Conservation (phyloP, 139 green algal species). For the Micractinium conductrix region DNA sequence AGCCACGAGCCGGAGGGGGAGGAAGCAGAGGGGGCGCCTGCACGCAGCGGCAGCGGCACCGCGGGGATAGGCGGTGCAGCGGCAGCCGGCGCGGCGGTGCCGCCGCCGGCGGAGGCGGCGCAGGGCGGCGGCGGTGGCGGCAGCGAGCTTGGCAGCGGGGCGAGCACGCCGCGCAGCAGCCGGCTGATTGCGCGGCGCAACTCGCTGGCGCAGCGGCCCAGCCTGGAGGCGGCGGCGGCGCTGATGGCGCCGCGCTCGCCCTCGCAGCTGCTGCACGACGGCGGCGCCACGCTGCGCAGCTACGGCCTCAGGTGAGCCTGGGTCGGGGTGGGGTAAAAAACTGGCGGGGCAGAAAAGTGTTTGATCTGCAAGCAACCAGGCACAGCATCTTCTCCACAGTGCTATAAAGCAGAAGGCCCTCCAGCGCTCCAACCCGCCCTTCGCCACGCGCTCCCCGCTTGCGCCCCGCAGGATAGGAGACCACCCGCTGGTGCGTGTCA, state of each 20-base stretch:
- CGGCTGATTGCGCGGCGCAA: neutral
- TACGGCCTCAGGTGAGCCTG: conserved; percentile 28
- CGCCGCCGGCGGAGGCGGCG: neutral
- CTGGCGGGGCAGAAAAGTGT: too few relatives aligned
- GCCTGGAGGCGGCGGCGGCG: neutral
- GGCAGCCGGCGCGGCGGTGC: neutral
- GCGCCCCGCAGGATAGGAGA: conserved; percentile 52
- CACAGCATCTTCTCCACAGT: too few relatives aligned
- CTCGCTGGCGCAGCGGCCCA: conserved; percentile 16
- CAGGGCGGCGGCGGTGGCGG: neutral
- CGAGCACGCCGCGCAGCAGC: neutral
- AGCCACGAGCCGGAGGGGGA: conserved; percentile 8
- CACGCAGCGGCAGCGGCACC: neutral
- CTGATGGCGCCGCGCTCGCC: neutral
- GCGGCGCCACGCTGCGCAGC: conserved; percentile 21
- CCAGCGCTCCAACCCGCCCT: neutral
- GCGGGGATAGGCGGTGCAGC: too few relatives aligned
- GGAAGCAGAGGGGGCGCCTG: neutral
- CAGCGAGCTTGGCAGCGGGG: neutral
- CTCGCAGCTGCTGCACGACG: neutral
- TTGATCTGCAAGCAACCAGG: too few relatives aligned
- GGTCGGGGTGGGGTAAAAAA: too few relatives aligned
- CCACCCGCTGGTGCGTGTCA: conserved; percentile 51
- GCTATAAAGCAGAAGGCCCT: too few relatives aligned
- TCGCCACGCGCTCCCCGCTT: too few relatives aligned